Conservation (phyloP, 495 filamentous ascomycete species). For the Aspergillus sclerotiicarbonarius region DNA sequence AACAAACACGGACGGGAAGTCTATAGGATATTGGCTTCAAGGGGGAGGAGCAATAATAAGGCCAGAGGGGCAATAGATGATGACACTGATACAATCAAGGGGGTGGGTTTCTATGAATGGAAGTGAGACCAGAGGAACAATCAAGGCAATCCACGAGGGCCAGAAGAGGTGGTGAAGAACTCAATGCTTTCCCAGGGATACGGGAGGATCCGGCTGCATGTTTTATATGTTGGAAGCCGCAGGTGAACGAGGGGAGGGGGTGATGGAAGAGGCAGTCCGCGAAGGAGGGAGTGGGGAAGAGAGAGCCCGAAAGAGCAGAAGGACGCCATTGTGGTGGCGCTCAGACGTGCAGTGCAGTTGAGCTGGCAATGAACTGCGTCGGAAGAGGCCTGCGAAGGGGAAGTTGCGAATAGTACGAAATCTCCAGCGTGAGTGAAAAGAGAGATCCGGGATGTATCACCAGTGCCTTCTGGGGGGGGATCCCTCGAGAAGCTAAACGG, state of each 20-base stretch:
- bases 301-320: not conserved
- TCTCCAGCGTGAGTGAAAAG: not conserved
- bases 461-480: not conserved
- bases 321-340: slow-evolving; percentile 19
- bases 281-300: slow-evolving; percentile 5
- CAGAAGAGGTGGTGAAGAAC: slow-evolving; percentile 11
- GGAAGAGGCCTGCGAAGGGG: not conserved
- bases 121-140: slow-evolving; percentile 5
- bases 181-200: slow-evolving; percentile 13
- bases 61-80: slow-evolving; percentile 2
- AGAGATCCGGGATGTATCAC: slow-evolving; percentile 35
- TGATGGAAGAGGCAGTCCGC: slow-evolving; percentile 6
- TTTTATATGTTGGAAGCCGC: slow-evolving; percentile 28
- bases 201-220: slow-evolving; percentile 25
- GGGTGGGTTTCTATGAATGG: slow-evolving; percentile 11
- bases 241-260: slow-evolving; percentile 21
- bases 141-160: slow-evolving; percentile 20
- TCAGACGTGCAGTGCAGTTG: slow-evolving; percentile 16
- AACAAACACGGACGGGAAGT: not conserved
- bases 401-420: not conserved
- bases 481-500: slow-evolving; percentile 1
- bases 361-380: slow-evolving; percentile 15
- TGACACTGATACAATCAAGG: slow-evolving; percentile 18
- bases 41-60: slow-evolving; percentile 3
- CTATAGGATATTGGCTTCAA: slow-evolving; percentile 6